These are phyloP conservation scores for Hypoxylon sp. DNA, from an alignment of 2,329 filamentous ascomycete species.

Conservation along the genomic window DNA sequence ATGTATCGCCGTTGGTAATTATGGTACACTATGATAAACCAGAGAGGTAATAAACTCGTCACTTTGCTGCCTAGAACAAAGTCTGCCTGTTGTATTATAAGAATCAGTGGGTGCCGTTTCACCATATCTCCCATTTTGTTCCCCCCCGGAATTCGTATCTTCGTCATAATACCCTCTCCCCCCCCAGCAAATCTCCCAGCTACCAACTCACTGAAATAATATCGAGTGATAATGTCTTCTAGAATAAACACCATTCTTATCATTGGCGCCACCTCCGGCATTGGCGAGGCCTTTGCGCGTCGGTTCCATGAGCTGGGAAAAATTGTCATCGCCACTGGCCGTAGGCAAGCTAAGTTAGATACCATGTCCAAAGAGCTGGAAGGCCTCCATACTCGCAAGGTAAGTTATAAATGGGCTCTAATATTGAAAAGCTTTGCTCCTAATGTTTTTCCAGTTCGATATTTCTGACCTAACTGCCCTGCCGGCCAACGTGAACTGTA, in stretches of 20 bases:
- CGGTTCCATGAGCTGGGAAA: conserved; percentile 37
- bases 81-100: not conserved
- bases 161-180: not conserved
- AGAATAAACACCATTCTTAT: conserved; percentile 52
- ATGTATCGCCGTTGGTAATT: not conserved
- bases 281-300: conserved; percentile 33
- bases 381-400: conserved; percentile 49
- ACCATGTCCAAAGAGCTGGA: conserved; percentile 45
- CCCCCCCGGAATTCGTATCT: not conserved
- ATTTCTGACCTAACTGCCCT: conserved; percentile 31
- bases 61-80: not conserved
- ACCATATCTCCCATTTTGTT: not conserved
- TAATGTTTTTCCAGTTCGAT: conserved; percentile 27
- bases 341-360: conserved; percentile 30
- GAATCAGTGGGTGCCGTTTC: not conserved
- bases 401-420: conserved; percentile 42
- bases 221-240: conserved; percentile 31
- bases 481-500: conserved; percentile 26
- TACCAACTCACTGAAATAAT: not conserved
- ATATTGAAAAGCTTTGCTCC: not conserved
- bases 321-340: conserved; percentile 33
- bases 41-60: not conserved
- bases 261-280: conserved; percentile 50
- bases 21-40: not conserved
- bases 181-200: not conserved